Evolutionary conservation across 495 filamentous ascomycete species (phyloP), one percentile per base, ranked within the genome.

Genomic region (Hyaloscypha bicolor): DNA sequence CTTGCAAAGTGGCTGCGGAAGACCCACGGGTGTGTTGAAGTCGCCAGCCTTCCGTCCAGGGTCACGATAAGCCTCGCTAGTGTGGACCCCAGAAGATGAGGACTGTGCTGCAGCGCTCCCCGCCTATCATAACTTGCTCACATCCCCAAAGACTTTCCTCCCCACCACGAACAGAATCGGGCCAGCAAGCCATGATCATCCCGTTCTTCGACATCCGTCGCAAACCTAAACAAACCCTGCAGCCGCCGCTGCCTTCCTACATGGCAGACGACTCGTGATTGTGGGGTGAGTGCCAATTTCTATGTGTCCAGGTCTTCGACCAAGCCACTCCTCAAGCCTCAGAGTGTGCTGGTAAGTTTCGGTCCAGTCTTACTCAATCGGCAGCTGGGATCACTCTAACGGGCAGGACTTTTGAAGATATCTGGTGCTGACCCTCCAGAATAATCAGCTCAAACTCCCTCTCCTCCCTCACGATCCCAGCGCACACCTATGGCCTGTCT

Each of bases 111-210:
- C 31, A n/a, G 25, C n/a, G 8, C 9, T 5, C 29, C 9, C 37
- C 16, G 51, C 68, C 68, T 37, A 70, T 70, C 12, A 58, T 65
- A 66, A 70, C 63, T 35, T 70, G 63, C 68, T 70, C 68, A 64
- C 48, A 35, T 22, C 22, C 53, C 21, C 59, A 52, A 61, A 0
- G 19, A 45, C 16, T 1, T 25, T 16, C 16, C 45, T 21, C 33
- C 42, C 45, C 42, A 37, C 35, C 35, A 37, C 25, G 25, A 25
- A 25, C 42, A 48, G 42, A 6, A 48, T 14, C 42, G 42, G 30
- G 30, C 60, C 39, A 62, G 29, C 19, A 39, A 22, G 42, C 39
- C 39, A 63, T 63, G 60, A 63, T 53, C 60, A 63, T 53, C 60
- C 60, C 60, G 22, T 63, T 63, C n/a, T 56, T 32, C 53, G 25